phyloP scores from a whole-genome alignment of 2,329 filamentous ascomycete genomes.

The Botrytis hyacinthi region DNA sequence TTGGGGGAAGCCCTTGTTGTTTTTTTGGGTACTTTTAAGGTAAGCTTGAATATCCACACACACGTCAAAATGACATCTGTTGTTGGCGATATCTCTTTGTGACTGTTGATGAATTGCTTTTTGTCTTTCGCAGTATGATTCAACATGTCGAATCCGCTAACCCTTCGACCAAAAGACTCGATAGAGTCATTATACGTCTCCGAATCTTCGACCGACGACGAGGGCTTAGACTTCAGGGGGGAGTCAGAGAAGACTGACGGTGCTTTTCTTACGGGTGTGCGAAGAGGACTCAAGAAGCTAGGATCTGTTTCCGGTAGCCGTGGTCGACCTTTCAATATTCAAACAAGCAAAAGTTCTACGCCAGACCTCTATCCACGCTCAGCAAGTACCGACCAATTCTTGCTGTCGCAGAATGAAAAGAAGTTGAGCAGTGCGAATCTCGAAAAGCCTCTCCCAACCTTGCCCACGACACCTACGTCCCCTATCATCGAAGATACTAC shows the following conservation, averaged over 20 bases:
- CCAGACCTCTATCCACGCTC: constrained; percentile 24
- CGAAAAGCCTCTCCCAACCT: constrained; percentile 38
- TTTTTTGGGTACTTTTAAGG: constrained; percentile 14
- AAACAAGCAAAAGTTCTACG: constrained; percentile 25
- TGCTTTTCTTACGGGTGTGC: constrained; percentile 36
- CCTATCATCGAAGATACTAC: constrained; percentile 20
- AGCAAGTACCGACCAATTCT: constrained; percentile 21
- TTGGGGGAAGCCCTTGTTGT: constrained; percentile 22
- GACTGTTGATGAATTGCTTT: constrained; percentile 16
- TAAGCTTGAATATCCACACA: constrained; percentile 23
- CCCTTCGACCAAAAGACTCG: constrained; percentile 34
- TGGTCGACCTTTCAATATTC: constrained; percentile 30
- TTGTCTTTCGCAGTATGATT: constrained; percentile 31
- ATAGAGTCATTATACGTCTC: constrained; percentile 32
- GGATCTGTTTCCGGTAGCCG: constrained; percentile 35
- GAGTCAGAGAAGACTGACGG: constrained; percentile 24
- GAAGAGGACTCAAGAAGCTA: constrained; percentile 36
- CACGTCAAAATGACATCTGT: constrained; percentile 15
- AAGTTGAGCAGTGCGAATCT: constrained; percentile 31
- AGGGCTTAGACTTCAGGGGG: constrained; percentile 15
- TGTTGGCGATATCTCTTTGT: constrained; percentile 23
- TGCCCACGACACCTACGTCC: constrained; percentile 34
- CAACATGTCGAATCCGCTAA: constrained; percentile 38
- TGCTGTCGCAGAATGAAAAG: constrained; percentile 23
- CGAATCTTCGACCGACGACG: constrained; percentile 32